These are phyloP conservation scores for Crithidia brevicula DNA, from an alignment of 208 protist genomes.

Conservation along the genomic window DNA sequence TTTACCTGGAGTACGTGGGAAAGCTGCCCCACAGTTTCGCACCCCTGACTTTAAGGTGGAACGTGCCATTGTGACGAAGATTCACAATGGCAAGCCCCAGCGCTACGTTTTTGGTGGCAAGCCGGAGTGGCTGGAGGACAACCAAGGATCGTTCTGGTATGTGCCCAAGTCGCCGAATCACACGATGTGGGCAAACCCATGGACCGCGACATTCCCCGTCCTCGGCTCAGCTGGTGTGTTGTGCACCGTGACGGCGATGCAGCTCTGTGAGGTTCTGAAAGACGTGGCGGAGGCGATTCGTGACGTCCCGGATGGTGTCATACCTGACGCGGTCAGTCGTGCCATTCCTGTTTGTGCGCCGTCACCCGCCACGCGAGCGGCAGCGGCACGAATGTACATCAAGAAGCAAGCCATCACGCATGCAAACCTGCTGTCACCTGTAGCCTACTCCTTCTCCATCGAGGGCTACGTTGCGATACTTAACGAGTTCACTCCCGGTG, in stretches of 20 bases:
- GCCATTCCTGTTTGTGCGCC: neutral
- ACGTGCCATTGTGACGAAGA: neutral
- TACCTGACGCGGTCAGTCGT: neutral
- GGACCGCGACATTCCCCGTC: neutral
- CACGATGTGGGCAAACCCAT: neutral
- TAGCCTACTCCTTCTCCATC: conserved; percentile 15
- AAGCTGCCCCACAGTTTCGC: neutral
- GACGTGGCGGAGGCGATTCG: neutral
- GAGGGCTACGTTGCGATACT: conserved; percentile 24
- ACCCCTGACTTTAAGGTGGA: neutral
- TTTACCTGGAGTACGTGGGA: neutral
- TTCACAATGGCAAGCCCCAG: neutral
- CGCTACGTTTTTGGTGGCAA: neutral
- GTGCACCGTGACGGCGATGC: neutral
- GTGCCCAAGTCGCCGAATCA: neutral
- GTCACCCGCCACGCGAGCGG: neutral
- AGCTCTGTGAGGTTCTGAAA: neutral
- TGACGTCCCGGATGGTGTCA: neutral
- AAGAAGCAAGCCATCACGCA: conserved; percentile 16
- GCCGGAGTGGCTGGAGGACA: neutral
- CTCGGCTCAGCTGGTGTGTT: neutral
- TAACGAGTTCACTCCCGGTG: conserved; percentile 42
- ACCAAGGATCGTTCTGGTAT: neutral
- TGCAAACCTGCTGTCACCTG: conserved; percentile 12
- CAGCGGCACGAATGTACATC: conserved; percentile 3